These are phyloP conservation scores for Diaporthe nobilis DNA, from an alignment of 2,329 filamentous ascomycete genomes.

Conservation along the genomic window DNA sequence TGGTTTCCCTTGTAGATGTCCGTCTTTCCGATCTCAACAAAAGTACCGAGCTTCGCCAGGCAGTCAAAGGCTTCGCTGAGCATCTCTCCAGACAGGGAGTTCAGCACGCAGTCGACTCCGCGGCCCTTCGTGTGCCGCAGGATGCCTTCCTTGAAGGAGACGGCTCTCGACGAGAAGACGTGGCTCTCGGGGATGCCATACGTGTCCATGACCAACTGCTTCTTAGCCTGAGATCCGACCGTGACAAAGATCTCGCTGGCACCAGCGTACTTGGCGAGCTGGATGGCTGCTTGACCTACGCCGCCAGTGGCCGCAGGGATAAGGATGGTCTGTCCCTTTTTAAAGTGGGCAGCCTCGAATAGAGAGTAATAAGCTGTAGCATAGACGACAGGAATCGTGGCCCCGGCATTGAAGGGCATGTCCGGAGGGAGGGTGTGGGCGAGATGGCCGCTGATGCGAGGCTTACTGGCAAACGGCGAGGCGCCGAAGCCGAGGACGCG, in stretches of 20 bases:
- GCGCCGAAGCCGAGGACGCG: conserved; percentile 45
- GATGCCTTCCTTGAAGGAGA: conserved; percentile 35
- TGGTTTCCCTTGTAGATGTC: conserved; percentile 49
- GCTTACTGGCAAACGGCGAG: conserved; percentile 43
- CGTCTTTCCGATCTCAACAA: conserved; percentile 51
- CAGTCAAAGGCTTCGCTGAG: conserved; percentile 49
- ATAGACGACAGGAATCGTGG: conserved; percentile 40
- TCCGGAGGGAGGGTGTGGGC: conserved; percentile 37
- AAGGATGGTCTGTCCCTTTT: conserved; percentile 52
- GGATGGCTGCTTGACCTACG: conserved; percentile 59
- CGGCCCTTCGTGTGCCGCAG: conserved; percentile 28
- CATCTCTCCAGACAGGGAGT: conserved; percentile 46
- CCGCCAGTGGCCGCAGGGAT: conserved; percentile 60
- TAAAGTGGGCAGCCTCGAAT: conserved; percentile 47
- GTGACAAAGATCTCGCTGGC: conserved; percentile 58
- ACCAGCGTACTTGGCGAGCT: conserved; percentile 53
- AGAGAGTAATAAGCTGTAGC: conserved; percentile 58
- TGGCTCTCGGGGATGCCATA: conserved; percentile 53
- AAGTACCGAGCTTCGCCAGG: conserved; percentile 49
- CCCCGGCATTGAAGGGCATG: conserved; percentile 39
- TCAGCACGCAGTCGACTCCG: conserved; percentile 42
- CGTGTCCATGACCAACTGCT: conserved; percentile 49
- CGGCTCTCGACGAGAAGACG: conserved; percentile 51
- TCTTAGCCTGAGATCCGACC: conserved; percentile 50
- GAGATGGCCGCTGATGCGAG: conserved; percentile 18